Evolutionary conservation across 495 filamentous ascomycete genomes (phyloP), one percentile per base, ranked within the genome.

Genomic region (Aspergillus carlsbadensis): DNA sequence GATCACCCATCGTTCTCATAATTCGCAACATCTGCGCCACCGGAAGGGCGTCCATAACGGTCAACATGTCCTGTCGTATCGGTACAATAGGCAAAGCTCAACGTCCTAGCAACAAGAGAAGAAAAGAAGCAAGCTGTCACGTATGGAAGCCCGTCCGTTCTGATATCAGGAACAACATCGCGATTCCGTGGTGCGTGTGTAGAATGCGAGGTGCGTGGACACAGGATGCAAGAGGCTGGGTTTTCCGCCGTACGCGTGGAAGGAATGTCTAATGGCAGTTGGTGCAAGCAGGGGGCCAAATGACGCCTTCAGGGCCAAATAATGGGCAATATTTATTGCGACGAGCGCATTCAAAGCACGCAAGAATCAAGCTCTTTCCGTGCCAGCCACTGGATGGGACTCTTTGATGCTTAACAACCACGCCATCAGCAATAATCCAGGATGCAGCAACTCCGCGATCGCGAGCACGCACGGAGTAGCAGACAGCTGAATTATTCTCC

Each of bases 261-360:
- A 15, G 14, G 11, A 29, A 22, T 7, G 13, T 44, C 26, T 8
- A 37, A 37, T 37, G 13, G 11, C 35, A 37, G 31, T 10, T 49
- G 46, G 33, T 22, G 31, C 15, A 13, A 47, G 10, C 26, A 36
- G 21, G 46, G 31, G 6, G 4, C 6, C 26, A 18, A 17, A 49
- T 36, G 29, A 49, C 46, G 46, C 46, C 46, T 49, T 49, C 46
- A n/a, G 14, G 31, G 14, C 3, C 31, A 21, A 49, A 49, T 49
- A 49, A 36, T 10, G 5, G 22, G 14, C 15, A 18, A 21, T 15
- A 29, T 29, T 29, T 29, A 29, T 29, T 8, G 26, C 26, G 26
- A 29, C 26, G 26, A 4, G 26, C 8, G 26, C 26, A 5, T 15
- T 36, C n/a, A 13, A 49, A 49, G 46, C 46, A 36, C 18, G 33